These are phyloP conservation scores for Picea abies DNA, from an alignment of 83 land plant species.

Conservation along the genomic window DNA sequence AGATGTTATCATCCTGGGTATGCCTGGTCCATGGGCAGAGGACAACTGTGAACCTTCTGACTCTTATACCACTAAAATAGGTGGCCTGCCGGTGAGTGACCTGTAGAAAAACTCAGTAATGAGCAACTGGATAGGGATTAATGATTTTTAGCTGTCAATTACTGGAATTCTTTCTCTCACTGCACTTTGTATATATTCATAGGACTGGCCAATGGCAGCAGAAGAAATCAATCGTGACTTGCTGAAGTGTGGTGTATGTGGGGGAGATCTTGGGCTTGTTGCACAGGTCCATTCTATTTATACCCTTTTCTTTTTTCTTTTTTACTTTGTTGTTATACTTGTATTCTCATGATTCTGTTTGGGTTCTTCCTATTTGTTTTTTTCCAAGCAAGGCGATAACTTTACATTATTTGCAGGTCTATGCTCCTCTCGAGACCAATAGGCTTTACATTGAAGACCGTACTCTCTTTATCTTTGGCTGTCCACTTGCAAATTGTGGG, in stretches of 20 bases:
- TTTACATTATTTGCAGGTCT: conserved; percentile 31
- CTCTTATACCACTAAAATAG: conserved; percentile 87
- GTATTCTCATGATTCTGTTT: conserved; percentile 2
- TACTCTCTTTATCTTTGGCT: conserved; percentile 68
- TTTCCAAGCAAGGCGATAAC: background rate
- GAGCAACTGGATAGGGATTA: background rate
- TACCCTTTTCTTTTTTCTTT: conserved; percentile 27
- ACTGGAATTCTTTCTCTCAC: background rate
- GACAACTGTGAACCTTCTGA: conserved; percentile 67
- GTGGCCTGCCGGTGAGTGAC: conserved; percentile 77
- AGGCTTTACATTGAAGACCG: conserved; percentile 68
- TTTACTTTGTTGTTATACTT: conserved; percentile 1
- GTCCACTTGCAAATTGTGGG: conserved; percentile 66
- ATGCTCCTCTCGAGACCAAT: conserved; percentile 75
- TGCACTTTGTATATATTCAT: conserved; percentile 7
- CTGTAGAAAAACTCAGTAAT: no score
- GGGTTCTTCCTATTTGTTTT: background rate
- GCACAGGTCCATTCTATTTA: conserved; percentile 68
- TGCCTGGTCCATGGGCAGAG: conserved; percentile 96
- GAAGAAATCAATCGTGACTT: conserved; percentile 36
- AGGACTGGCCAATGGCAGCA: conserved; percentile 79
- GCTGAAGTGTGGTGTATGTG: conserved; percentile 67
- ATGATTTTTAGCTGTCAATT: background rate
- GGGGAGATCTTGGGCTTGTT: conserved; percentile 70
- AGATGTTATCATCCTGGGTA: conserved; percentile 47